These are phyloP conservation scores for Labyrinthula sp. DNA, from an alignment of 352 stramenopile species.

Conservation along the genomic window DNA sequence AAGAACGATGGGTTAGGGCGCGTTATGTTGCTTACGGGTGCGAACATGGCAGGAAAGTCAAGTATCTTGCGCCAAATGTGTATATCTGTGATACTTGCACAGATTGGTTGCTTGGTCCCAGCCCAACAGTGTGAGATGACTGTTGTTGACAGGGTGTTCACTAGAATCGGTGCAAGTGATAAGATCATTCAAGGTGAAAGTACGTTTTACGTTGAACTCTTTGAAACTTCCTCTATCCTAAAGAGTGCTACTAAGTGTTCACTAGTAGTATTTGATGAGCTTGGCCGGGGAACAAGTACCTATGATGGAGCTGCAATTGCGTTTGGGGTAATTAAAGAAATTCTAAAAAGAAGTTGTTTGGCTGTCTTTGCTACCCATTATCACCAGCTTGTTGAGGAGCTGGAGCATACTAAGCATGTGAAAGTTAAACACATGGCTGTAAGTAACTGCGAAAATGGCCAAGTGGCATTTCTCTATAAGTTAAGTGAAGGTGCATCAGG, in stretches of 20 bases:
- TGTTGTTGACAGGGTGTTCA: slow-evolving; percentile 95
- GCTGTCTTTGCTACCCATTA: slow-evolving; percentile 92
- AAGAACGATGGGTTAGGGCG: slow-evolving; percentile 12
- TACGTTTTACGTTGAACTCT: slow-evolving; percentile 97
- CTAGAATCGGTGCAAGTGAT: slow-evolving; percentile 76
- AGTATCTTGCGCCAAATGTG: slow-evolving; percentile 93
- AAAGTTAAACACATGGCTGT: slow-evolving; percentile 67
- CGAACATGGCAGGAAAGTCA: slow-evolving; percentile 95
- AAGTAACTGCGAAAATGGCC: slow-evolving; percentile 51
- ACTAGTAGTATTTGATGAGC: slow-evolving; percentile 92
- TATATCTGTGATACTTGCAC: slow-evolving; percentile 84
- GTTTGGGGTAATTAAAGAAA: slow-evolving; percentile 52
- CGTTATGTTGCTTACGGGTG: slow-evolving; percentile 72
- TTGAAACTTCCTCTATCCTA: slow-evolving; percentile 89
- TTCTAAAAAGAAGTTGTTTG: slow-evolving; percentile 64
- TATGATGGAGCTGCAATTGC: slow-evolving; percentile 94
- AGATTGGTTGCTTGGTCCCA: slow-evolving; percentile 96
- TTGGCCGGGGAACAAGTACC: slow-evolving; percentile 90
- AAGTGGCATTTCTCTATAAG: slow-evolving; percentile 98
- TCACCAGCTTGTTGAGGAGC: slow-evolving; percentile 37
- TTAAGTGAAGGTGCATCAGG: slow-evolving; percentile 77
- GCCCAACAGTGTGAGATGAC: slow-evolving; percentile 61
- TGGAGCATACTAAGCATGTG: slow-evolving; percentile 37
- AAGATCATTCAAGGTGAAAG: slow-evolving; percentile 88
- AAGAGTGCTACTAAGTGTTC: slow-evolving; percentile 75